A percentile compares a stretch with the other conserved stretches of the same genome.
These are phyloP conservation scores for Salvia sclarea DNA, from an alignment of 305 asterid species.

Conservation along the genomic window DNA sequence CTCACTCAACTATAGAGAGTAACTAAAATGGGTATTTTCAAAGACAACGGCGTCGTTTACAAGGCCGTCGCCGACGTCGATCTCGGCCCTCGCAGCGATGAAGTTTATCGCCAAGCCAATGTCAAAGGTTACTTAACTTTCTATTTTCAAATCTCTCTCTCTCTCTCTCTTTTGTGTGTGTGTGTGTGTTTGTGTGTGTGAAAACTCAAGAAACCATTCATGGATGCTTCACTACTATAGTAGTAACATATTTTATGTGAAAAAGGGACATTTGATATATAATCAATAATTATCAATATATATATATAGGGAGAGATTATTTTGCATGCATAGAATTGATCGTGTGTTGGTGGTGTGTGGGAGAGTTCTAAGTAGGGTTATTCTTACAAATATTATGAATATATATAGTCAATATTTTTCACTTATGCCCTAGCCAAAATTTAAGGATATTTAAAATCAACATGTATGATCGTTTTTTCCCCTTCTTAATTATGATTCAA, in stretches of 20 bases:
- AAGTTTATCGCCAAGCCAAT: constrained; percentile 61
- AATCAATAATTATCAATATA: background rate
- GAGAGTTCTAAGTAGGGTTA: too few relatives aligned
- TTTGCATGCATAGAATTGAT: background rate
- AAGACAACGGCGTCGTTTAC: constrained; percentile 60
- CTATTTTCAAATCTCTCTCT: too few relatives aligned
- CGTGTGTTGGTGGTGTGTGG: background rate
- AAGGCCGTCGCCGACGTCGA: constrained; percentile 59
- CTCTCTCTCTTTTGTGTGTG: background rate
- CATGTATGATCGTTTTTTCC: too few relatives aligned
- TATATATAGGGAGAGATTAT: too few relatives aligned
- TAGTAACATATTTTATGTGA: background rate
- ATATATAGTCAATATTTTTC: too few relatives aligned
- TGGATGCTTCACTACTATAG: background rate
- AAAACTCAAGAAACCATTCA: background rate
- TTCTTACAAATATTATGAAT: too few relatives aligned
- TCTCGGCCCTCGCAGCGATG: constrained; percentile 64
- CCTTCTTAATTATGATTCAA: too few relatives aligned
- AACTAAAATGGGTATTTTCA: constrained; percentile 53
- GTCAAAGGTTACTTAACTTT: constrained; percentile 61
- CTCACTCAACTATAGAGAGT: too few relatives aligned
- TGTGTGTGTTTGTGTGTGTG: background rate
- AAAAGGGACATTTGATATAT: background rate
- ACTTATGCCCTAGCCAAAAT: too few relatives aligned
- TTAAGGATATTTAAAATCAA: too few relatives aligned